A percentile compares a stretch with the other conserved stretches of the same genome.
Conservation (phyloP, 495 filamentous ascomycete genomes). For the Thozetella sp. region DNA sequence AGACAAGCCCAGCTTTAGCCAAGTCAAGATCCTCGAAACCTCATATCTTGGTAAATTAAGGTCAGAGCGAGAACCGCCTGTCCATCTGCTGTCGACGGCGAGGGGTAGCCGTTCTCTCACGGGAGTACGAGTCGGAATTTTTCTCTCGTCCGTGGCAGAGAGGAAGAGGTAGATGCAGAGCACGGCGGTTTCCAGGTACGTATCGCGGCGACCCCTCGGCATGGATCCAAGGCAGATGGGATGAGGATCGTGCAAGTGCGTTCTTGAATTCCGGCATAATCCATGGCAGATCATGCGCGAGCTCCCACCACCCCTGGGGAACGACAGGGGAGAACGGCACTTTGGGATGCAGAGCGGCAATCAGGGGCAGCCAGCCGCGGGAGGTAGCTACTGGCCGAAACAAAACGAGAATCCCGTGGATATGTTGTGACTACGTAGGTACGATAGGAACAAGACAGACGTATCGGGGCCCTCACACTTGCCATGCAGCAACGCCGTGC, state of each 20-base stretch:
- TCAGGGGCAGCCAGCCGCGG: not conserved
- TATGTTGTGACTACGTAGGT: too few species aligned
- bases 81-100: not conserved
- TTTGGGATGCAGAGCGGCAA: slow-evolving; percentile 5
- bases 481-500: too few species aligned
- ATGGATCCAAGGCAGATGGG: not conserved
- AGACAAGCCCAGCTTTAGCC: slow-evolving; percentile 13
- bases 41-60: slow-evolving; percentile 9
- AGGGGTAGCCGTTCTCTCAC: too few species aligned
- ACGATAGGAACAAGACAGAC: not conserved
- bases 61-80: not conserved
- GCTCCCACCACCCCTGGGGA: not conserved
- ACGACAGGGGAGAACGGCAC: slow-evolving; percentile 2
- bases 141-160: too few species aligned
- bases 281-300: slow-evolving; percentile 6
- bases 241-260: slow-evolving; percentile 1
- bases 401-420: too few species aligned
- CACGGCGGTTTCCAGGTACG: too few species aligned
- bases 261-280: slow-evolving; percentile 10
- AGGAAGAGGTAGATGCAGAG: too few species aligned
- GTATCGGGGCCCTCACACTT: too few species aligned
- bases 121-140: too few species aligned
- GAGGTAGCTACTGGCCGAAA: too few species aligned
- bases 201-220: too few species aligned
- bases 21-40: not conserved